These are phyloP conservation scores for Claviceps maximensis DNA, from an alignment of 2,329 filamentous ascomycete genomes.

Conservation along the genomic window DNA sequence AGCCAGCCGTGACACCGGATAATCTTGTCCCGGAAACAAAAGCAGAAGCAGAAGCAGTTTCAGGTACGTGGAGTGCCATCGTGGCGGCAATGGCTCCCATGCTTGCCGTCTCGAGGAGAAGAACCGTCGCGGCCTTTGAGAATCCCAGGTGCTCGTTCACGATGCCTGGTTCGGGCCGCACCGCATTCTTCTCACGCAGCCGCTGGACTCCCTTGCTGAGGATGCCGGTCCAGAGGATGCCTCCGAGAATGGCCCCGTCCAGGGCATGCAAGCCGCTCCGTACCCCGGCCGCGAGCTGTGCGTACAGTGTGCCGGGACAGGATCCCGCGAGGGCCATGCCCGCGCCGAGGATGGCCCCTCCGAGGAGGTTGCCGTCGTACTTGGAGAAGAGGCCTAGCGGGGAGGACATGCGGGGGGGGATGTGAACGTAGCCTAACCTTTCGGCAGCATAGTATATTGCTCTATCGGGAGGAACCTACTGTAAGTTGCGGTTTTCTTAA, in stretches of 20 bases:
- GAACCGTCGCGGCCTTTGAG: slow-evolving; percentile 22
- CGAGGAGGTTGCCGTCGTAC: slow-evolving; percentile 53
- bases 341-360: slow-evolving; percentile 46
- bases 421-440: slow-evolving; percentile 25
- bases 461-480: slow-evolving; percentile 20
- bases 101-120: slow-evolving; percentile 30
- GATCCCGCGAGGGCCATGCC: slow-evolving; percentile 54
- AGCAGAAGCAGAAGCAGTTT: slow-evolving; percentile 15
- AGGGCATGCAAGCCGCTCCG: slow-evolving; percentile 38
- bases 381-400: slow-evolving; percentile 36
- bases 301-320: slow-evolving; percentile 52
- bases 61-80: slow-evolving; percentile 20
- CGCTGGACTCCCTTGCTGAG: slow-evolving; percentile 23
- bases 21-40: slow-evolving; percentile 12
- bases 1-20: slow-evolving; percentile 39
- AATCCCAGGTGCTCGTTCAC: slow-evolving; percentile 28
- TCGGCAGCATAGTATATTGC: slow-evolving; percentile 33
- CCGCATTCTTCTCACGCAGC: slow-evolving; percentile 13
- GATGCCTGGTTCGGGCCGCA: slow-evolving; percentile 18
- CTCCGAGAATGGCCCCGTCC: slow-evolving; percentile 41
- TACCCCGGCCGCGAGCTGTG: slow-evolving; percentile 43
- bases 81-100: slow-evolving; percentile 26
- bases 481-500: background rate
- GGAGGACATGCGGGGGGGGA: slow-evolving; percentile 36
- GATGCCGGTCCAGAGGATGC: slow-evolving; percentile 36